A percentile compares a stretch with the other conserved stretches of the same genome.
These are phyloP conservation scores for Kockiozyma suomiensis DNA, from an alignment of 805 yeast genomes.

Conservation along the genomic window DNA sequence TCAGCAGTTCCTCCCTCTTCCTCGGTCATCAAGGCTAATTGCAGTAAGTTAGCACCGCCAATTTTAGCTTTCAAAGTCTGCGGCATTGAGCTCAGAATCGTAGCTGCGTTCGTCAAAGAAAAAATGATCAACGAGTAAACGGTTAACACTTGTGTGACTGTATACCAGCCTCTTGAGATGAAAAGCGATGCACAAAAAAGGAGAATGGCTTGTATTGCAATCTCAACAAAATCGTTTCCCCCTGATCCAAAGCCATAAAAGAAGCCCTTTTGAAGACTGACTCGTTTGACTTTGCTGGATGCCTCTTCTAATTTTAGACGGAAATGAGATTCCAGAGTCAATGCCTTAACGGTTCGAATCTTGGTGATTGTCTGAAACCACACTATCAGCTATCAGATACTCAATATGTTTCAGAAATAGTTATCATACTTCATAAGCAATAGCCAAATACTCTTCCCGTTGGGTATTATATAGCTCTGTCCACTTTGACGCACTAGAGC, in stretches of 20 bases:
- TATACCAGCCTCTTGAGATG: slow-evolving; percentile 61
- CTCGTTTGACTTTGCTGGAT: slow-evolving; percentile 10
- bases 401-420: background rate
- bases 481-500: slow-evolving; percentile 52
- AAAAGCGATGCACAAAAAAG: slow-evolving; percentile 77
- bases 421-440: slow-evolving; percentile 41
- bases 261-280: slow-evolving; percentile 36
- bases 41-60: slow-evolving; percentile 34
- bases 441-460: slow-evolving; percentile 58
- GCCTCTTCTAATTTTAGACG: slow-evolving; percentile 41
- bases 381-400: background rate
- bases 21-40: slow-evolving; percentile 19
- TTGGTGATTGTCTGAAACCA: slow-evolving; percentile 24
- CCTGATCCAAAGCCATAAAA: slow-evolving; percentile 34
- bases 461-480: slow-evolving; percentile 64
- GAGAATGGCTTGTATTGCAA: slow-evolving; percentile 63
- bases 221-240: slow-evolving; percentile 48
- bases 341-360: slow-evolving; percentile 63
- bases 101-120: slow-evolving; percentile 65
- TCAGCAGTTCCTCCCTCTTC: slow-evolving; percentile 4
- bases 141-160: slow-evolving; percentile 60
- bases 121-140: slow-evolving; percentile 74
- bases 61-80: slow-evolving; percentile 73
- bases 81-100: slow-evolving; percentile 68
- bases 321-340: slow-evolving; percentile 58